Base-by-base conservation (phyloP, 129 eudicot genomes). In the Logfia minima region DNA sequence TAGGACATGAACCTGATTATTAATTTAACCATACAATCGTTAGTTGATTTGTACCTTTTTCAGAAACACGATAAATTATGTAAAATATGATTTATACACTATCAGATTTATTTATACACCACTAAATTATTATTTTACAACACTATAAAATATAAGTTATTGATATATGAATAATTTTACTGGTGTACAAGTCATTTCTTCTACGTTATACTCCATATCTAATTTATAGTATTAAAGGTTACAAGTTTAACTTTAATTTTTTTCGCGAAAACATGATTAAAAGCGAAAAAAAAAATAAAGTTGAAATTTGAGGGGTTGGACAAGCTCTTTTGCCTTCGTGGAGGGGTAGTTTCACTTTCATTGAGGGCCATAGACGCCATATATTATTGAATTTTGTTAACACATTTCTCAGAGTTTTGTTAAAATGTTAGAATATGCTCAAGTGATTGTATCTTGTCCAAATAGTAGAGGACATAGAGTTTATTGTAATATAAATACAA, bases 1-100 rank as follows among this genome's bases (percentile, higher is more conserved):
- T 73, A 94, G 87, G 77, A 94, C 86, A 83, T 94, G 98, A 22
- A 94, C 97, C 98, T 93, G 81, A 79, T 72, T 60, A 55, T 1
- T 21, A 55, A 56, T 67, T 66, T 68, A 58, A 80, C 56, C 75
- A 67, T 66, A 45, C 84, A 74, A 53, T 56, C 66, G 28, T 80
- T n/a, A 80, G 75, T 66, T 78, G 32, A 41, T 18, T 48, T 14
- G 24, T 59, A 21, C 14, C 31, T 26, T 62, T 61, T 3, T 14
- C n/a, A 14, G 4, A 48, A 3, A 48, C 6, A 3, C 3, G 1
- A 14, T 48, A 48, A 10, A 3, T 45, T 45, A 11, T 9, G 0
- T 9, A 41, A 9, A 41, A 41, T 24, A 24, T 24, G 14, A 8
- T 41, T 41, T 41, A 14, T 2, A 48, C 55, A 11, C 1, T 3